phyloP scores from a whole-genome alignment of 164 flowering plant genomes.

The Euptelea pleiosperma region DNA sequence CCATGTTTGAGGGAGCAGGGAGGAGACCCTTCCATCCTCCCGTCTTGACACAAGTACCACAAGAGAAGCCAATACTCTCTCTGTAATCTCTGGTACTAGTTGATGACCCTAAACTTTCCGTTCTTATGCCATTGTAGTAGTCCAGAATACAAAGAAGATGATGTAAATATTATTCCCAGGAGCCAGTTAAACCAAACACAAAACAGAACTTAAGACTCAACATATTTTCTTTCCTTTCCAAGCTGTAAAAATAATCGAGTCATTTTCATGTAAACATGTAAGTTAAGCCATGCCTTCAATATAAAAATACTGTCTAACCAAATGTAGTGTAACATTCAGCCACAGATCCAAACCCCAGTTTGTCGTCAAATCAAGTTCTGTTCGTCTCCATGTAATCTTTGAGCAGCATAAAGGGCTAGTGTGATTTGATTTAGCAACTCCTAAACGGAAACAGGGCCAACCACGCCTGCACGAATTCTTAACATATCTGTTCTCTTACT shows the following conservation, averaged over 20 bases:
- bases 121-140: too few relatives aligned
- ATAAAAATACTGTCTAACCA: not conserved
- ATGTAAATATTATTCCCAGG: too few relatives aligned
- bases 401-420: constrained; percentile 1
- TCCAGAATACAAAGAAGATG: too few relatives aligned
- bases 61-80: too few relatives aligned
- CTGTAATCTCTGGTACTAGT: too few relatives aligned
- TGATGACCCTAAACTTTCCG: too few relatives aligned
- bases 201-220: too few relatives aligned
- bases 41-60: too few relatives aligned
- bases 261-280: not conserved
- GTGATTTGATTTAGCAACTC: not conserved
- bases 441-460: constrained; percentile 18
- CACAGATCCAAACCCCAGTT: not conserved
- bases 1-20: too few relatives aligned
- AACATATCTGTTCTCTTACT: constrained; percentile 84
- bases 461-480: constrained; percentile 57
- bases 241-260: constrained; percentile 2
- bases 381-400: not conserved
- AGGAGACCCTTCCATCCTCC: too few relatives aligned
- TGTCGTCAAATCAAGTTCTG: not conserved
- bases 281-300: not conserved
- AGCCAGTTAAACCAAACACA: not conserved
- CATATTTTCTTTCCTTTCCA: not conserved
- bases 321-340: constrained; percentile 3